phyloP scores from a whole-genome alignment of 495 filamentous ascomycete genomes.

The Pseudomonodictys pantanalensis region DNA sequence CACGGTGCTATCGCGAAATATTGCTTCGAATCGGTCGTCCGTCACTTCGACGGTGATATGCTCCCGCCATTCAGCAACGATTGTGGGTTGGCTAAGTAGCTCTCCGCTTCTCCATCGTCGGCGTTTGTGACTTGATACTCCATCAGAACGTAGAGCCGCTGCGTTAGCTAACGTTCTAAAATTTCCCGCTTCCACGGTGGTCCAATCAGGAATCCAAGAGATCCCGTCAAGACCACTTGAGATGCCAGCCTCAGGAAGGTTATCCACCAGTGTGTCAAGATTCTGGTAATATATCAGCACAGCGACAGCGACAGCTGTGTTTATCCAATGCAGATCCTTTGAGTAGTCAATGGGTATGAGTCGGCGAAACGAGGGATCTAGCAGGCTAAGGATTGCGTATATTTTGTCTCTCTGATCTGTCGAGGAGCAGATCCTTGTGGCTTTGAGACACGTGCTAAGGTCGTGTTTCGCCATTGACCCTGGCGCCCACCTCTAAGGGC shows the following conservation, averaged over 20 bases:
- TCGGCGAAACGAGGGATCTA: not conserved
- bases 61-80: no score
- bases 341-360: not conserved
- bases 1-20: no score
- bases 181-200: no score
- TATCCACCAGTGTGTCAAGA: not conserved
- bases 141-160: no score
- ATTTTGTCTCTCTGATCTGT: not conserved
- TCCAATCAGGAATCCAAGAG: not conserved
- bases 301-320: not conserved
- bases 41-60: no score
- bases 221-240: not conserved
- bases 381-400: not conserved
- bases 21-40: no score
- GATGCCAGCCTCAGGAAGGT: not conserved
- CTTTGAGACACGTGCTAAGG: not conserved
- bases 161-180: no score
- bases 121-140: no score
- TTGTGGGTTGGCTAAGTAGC: no score
- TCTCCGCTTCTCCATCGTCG: no score
- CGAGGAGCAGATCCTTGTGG: not conserved
- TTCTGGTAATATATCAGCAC: not conserved
- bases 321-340: not conserved
- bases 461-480: no score
- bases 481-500: no score